A percentile compares a stretch with the other conserved stretches of the same genome.
These are phyloP conservation scores for Neoarthrinium moseri DNA, from an alignment of 2,329 filamentous ascomycete species.

Conservation along the genomic window DNA sequence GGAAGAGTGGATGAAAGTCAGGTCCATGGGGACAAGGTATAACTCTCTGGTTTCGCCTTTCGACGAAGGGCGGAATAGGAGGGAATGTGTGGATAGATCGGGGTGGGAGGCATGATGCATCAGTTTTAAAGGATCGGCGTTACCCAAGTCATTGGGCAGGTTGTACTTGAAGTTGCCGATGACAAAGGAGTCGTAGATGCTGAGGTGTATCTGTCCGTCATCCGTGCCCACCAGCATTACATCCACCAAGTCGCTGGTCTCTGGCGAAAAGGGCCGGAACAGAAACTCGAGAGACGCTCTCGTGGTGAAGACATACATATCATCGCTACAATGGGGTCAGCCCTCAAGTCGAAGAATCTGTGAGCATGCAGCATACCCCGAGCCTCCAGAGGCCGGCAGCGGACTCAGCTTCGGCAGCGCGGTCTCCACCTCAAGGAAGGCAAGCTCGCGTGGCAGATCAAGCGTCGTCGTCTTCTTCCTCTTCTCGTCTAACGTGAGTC, in stretches of 20 bases:
- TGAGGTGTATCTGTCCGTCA: constrained; percentile 71
- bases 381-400: constrained; percentile 62
- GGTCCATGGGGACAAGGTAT: constrained; percentile 72
- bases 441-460: constrained; percentile 72
- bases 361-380: constrained; percentile 48
- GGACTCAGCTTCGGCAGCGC: constrained; percentile 75
- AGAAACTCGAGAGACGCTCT: constrained; percentile 68
- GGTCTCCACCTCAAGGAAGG: constrained; percentile 72
- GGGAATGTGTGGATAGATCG: constrained; percentile 70
- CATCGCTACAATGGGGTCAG: constrained; percentile 43
- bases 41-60: constrained; percentile 40
- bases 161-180: constrained; percentile 65
- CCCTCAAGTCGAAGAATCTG: constrained; percentile 11
- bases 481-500: constrained; percentile 23
- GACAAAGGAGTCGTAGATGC: constrained; percentile 82
- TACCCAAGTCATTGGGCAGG: constrained; percentile 27
- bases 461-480: constrained; percentile 30
- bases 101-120: constrained; percentile 70
- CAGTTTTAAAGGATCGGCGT: constrained; percentile 33
- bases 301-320: constrained; percentile 65
- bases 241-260: constrained; percentile 73
- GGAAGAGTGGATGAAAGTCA: constrained; percentile 77
- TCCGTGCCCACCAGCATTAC: constrained; percentile 73
- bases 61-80: constrained; percentile 56
- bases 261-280: constrained; percentile 60